Evolutionary conservation across 2,329 filamentous ascomycete genomes (phyloP), one percentile per base, ranked within the genome.

Genomic region (Macroventuria anomochaeta): DNA sequence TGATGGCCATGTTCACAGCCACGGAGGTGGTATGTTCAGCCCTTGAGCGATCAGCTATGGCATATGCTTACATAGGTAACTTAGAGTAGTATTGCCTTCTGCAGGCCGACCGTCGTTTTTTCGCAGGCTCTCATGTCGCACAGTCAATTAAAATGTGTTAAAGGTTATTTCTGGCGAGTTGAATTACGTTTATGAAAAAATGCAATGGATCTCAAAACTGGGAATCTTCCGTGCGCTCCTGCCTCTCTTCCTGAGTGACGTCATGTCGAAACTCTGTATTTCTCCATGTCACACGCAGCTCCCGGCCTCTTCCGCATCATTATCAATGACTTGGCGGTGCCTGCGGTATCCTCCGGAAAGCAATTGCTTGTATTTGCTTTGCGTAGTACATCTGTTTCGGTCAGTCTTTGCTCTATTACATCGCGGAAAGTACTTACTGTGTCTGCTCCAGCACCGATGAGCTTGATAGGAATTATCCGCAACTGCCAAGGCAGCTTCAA

Each of bases 21-120:
- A 46, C 25, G 52, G 44, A 40, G 11, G 40, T 21, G 52, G 52
- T 55, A 50, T 55, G 46, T 55, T 46, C 29, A 55, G 52, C 11
- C 52, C 40, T 4, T 55, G 34, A 49, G 33, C 28, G n/a, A 12
- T 38, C 6, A 28, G 3, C 10, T 25, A 2, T 33, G 15, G 33
- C 32, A 28, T 40, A 32, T 38, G 28, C 51, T 46, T 55, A 46
- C 40, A 18, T 26, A 6, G 20, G 46, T 55, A 55, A 55, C 52
- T 29, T 40, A 49, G 46, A 23, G 15, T 55, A 50, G 52, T 55
- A 32, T 18, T 4, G 7, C 23, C 13, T 25, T 21, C 20, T 33
- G 33, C 6, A 44, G 21, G 25, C 20, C 39, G 39, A 34, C 20
- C 49, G 17, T 43, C 51, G 6, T 33, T 54, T 13, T 10, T 54